phyloP scores from a whole-genome alignment of 2,329 filamentous ascomycete species.

The Podosphaera aphanis region DNA sequence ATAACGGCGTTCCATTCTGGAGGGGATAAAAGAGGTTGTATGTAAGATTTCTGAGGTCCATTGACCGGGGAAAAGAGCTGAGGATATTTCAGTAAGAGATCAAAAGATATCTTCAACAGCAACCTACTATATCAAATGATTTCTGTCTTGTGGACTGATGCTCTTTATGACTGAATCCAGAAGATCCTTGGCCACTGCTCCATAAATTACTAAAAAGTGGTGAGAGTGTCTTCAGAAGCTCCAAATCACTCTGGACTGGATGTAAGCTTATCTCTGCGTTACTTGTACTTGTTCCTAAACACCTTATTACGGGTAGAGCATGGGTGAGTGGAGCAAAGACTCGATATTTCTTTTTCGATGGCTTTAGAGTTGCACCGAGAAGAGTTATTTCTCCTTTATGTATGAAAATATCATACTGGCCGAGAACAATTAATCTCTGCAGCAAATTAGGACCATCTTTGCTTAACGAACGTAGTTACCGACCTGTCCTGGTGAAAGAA shows the following conservation, averaged over 20 bases:
- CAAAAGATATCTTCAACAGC: not conserved
- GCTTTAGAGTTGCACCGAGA: slow-evolving; percentile 36
- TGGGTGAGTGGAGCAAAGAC: slow-evolving; percentile 46
- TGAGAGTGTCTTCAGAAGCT: slow-evolving; percentile 33
- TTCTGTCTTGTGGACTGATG: slow-evolving; percentile 9
- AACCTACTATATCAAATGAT: slow-evolving; percentile 27
- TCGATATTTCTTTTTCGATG: slow-evolving; percentile 25
- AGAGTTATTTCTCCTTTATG: slow-evolving; percentile 37
- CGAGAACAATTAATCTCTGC: slow-evolving; percentile 39
- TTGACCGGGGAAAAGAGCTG: slow-evolving; percentile 32
- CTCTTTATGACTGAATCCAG: slow-evolving; percentile 5
- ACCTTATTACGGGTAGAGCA: slow-evolving; percentile 42
- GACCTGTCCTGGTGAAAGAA: slow-evolving; percentile 27
- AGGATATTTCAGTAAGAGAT: slow-evolving; percentile 8
- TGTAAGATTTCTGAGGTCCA: slow-evolving; percentile 22
- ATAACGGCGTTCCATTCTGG: slow-evolving; percentile 32
- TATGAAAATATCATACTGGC: slow-evolving; percentile 43
- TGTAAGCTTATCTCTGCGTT: slow-evolving; percentile 32
- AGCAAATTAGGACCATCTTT: slow-evolving; percentile 4
- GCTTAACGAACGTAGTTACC: not conserved
- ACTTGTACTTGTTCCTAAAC: slow-evolving; percentile 20
- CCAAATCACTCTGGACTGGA: slow-evolving; percentile 24
- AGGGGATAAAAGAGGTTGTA: slow-evolving; percentile 32
- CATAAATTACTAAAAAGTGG: slow-evolving; percentile 45
- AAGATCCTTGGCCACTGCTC: slow-evolving; percentile 22